Conservation (phyloP, 345 rosid genomes). For the Brassica cretica region DNA sequence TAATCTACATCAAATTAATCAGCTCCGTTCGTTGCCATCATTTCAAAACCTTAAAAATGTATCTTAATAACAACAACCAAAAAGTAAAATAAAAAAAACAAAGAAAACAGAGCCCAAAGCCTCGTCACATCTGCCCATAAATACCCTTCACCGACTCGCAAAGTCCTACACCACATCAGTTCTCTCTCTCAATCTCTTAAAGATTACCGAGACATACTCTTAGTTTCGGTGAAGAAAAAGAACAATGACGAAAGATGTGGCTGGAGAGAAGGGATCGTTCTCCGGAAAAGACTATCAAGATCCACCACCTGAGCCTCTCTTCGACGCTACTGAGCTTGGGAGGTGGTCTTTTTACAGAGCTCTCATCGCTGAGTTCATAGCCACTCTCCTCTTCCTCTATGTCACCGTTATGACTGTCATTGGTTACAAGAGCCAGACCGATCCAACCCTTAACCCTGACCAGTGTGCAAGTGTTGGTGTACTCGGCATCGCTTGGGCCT, state of each 20-base stretch:
- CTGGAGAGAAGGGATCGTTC: constrained; percentile 51
- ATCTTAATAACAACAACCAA: not conserved
- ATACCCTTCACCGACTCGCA: constrained; percentile 35
- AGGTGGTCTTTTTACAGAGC: constrained; percentile 92
- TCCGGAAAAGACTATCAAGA: constrained; percentile 76
- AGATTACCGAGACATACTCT: not conserved
- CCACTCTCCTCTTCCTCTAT: constrained; percentile 83
- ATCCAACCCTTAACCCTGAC: constrained; percentile 15
- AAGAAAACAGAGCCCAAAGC: constrained; percentile 7
- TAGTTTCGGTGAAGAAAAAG: not conserved
- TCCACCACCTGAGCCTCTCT: constrained; percentile 75
- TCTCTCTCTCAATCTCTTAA: not conserved
- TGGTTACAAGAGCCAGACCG: constrained; percentile 65
- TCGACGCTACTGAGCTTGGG: constrained; percentile 56
- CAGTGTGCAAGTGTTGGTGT: constrained; percentile 73
- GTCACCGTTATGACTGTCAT: constrained; percentile 71
- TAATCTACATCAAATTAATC: constrained; percentile 1
- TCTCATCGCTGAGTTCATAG: constrained; percentile 79
- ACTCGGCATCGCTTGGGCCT: constrained; percentile 89
- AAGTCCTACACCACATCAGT: constrained; percentile 25
- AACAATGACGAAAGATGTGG: constrained; percentile 48
- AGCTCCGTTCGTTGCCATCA: constrained; percentile 11
- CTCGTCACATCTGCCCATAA: constrained; percentile 37
- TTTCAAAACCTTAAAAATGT: constrained; percentile 14
- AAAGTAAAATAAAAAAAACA: not conserved